A percentile compares a stretch with the other conserved stretches of the same genome.
These are phyloP conservation scores for Irpex rosettiformis DNA, from an alignment of 1,284 basidiomycete genomes.

Conservation along the genomic window DNA sequence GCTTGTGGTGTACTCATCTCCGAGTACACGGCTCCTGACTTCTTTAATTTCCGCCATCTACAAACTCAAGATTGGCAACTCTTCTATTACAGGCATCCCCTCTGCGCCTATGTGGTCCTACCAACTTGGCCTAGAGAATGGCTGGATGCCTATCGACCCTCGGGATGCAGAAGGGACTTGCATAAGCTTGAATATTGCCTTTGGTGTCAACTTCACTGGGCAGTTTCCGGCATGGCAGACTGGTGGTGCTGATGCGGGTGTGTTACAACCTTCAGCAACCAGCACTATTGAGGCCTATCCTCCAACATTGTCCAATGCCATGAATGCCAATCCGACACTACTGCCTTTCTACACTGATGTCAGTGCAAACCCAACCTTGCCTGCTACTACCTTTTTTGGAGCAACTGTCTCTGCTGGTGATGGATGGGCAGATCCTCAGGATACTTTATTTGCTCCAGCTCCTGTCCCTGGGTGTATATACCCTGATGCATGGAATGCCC, in stretches of 20 bases:
- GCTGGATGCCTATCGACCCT: constrained; percentile 78
- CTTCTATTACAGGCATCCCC: constrained; percentile 33
- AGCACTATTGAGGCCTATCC: constrained; percentile 52
- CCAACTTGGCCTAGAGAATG: constrained; percentile 47
- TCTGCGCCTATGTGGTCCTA: constrained; percentile 48
- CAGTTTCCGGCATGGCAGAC: constrained; percentile 68
- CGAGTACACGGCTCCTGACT: not conserved
- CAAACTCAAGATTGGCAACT: constrained; percentile 42
- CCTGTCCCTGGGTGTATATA: constrained; percentile 58
- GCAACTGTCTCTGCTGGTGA: constrained; percentile 46
- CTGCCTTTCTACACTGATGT: constrained; percentile 70
- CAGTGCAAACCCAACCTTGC: constrained; percentile 52
- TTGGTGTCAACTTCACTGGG: constrained; percentile 48
- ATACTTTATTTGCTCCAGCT: constrained; percentile 50
- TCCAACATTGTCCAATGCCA: constrained; percentile 41
- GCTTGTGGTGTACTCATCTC: not conserved
- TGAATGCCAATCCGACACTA: constrained; percentile 39
- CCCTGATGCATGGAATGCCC: constrained; percentile 57
- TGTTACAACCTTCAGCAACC: constrained; percentile 46
- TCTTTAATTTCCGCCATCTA: not conserved
- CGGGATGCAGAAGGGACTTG: constrained; percentile 65
- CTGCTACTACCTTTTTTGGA: constrained; percentile 55
- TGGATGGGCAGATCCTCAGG: constrained; percentile 69
- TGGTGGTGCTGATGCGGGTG: constrained; percentile 68
- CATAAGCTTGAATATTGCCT: constrained; percentile 40